Percentiles rank a stretch among this genome's conserved stretches.
phyloP scores from a whole-genome alignment of 2,329 filamentous ascomycete species.

The Spiromastix sp. region DNA sequence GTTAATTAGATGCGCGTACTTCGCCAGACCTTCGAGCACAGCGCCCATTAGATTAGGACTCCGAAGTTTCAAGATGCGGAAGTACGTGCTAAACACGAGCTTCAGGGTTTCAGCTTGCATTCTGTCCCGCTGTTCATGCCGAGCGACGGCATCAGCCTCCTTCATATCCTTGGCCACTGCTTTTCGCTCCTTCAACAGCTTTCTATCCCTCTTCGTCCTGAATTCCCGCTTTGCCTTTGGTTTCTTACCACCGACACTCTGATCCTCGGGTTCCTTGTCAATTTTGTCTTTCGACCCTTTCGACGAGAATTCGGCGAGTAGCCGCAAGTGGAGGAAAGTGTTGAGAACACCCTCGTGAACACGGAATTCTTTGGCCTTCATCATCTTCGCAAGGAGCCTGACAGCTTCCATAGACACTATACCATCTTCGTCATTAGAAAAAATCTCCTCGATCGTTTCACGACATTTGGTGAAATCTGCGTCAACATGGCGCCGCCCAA shows the following conservation, averaged over 20 bases:
- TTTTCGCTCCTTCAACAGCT: slow-evolving; percentile 75
- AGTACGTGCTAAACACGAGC: slow-evolving; percentile 90
- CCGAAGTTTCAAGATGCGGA: slow-evolving; percentile 80
- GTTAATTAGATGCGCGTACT: slow-evolving; percentile 94
- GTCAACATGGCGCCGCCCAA: slow-evolving; percentile 63
- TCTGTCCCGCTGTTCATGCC: slow-evolving; percentile 81
- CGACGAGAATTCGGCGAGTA: slow-evolving; percentile 76
- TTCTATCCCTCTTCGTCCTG: slow-evolving; percentile 77
- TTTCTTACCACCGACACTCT: slow-evolving; percentile 44
- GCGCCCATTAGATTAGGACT: slow-evolving; percentile 86
- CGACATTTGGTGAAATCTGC: slow-evolving; percentile 68
- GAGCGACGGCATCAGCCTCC: slow-evolving; percentile 80
- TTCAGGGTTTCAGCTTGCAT: slow-evolving; percentile 96
- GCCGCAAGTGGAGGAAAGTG: slow-evolving; percentile 77
- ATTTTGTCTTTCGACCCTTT: slow-evolving; percentile 72
- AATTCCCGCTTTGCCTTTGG: slow-evolving; percentile 70
- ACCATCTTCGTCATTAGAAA: slow-evolving; percentile 81
- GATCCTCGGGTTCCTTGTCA: slow-evolving; percentile 47
- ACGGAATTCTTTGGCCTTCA: slow-evolving; percentile 74
- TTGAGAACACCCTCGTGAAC: slow-evolving; percentile 81
- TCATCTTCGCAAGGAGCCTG: slow-evolving; percentile 80
- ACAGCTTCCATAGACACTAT: slow-evolving; percentile 80
- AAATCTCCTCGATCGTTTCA: slow-evolving; percentile 68
- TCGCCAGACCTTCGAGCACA: slow-evolving; percentile 84
- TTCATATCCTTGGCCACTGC: slow-evolving; percentile 85